Percentiles rank a stretch among this genome's conserved stretches.
phyloP scores from a whole-genome alignment of 257 asterid species.

The Penstemon davidsonii region DNA sequence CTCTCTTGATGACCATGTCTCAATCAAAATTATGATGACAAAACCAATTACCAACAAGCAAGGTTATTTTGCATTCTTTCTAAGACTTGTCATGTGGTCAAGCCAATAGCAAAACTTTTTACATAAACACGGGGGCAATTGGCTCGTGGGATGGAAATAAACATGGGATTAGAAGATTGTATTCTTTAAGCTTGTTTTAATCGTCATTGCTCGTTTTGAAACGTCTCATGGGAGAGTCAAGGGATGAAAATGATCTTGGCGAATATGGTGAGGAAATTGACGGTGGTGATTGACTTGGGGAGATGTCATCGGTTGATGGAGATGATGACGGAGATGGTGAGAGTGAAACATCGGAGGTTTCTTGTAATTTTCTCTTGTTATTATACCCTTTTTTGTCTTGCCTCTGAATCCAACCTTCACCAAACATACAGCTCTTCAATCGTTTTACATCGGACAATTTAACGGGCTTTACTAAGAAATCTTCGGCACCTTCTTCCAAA shows the following conservation, averaged over 20 bases:
- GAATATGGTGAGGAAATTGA: conserved; percentile 44
- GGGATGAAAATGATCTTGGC: conserved; percentile 36
- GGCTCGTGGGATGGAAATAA: conserved; percentile 24
- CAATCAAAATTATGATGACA: conserved; percentile 26
- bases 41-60: conserved; percentile 23
- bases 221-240: conserved; percentile 53
- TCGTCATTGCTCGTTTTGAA: conserved; percentile 33
- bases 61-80: conserved; percentile 22
- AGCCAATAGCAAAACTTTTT: conserved; percentile 11
- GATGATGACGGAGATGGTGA: conserved; percentile 28
- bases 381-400: conserved; percentile 36
- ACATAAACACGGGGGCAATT: conserved; percentile 27
- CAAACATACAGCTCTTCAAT: conserved; percentile 72
- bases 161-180: not conserved
- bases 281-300: conserved; percentile 33
- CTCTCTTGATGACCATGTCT: conserved; percentile 33
- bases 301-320: conserved; percentile 29
- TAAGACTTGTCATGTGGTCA: conserved; percentile 15
- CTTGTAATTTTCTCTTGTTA: conserved; percentile 71
- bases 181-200: conserved; percentile 11
- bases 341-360: conserved; percentile 32
- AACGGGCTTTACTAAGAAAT: conserved; percentile 88
- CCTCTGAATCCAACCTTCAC: conserved; percentile 41
- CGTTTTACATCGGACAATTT: conserved; percentile 75
- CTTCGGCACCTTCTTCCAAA: conserved; percentile 96